These are phyloP conservation scores for Fusarium kyushuense DNA, from an alignment of 2,329 filamentous ascomycete species.

Conservation along the genomic window DNA sequence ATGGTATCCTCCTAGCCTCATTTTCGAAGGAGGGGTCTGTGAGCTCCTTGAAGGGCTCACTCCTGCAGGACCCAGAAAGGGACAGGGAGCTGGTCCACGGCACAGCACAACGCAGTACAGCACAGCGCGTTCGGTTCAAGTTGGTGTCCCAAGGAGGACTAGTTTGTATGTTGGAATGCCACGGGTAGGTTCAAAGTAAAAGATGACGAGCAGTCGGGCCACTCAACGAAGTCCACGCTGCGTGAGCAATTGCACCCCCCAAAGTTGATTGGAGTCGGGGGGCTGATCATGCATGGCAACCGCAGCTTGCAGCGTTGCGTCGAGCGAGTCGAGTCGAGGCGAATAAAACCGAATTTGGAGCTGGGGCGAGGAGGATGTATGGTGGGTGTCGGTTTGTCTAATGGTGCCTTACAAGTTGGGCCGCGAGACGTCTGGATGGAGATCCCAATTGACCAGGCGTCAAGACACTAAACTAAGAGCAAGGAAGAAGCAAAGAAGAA, in stretches of 20 bases:
- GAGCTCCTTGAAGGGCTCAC: slow-evolving; percentile 27
- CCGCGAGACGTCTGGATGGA: slow-evolving; percentile 37
- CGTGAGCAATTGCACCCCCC: slow-evolving; percentile 44
- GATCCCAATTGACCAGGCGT: slow-evolving; percentile 17
- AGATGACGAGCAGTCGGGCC: slow-evolving; percentile 42
- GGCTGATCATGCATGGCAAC: slow-evolving; percentile 50
- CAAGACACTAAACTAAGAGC: slow-evolving; percentile 22
- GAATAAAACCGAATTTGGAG: slow-evolving; percentile 15
- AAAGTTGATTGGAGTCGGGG: slow-evolving; percentile 47
- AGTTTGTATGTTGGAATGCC: slow-evolving; percentile 31
- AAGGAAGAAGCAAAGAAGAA: not conserved
- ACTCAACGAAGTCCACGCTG: slow-evolving; percentile 49
- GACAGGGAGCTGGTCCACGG: slow-evolving; percentile 36
- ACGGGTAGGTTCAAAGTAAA: slow-evolving; percentile 36
- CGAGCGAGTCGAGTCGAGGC: slow-evolving; percentile 23
- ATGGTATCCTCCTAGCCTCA: slow-evolving; percentile 51
- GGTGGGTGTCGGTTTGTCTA: slow-evolving; percentile 26
- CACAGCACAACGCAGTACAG: slow-evolving; percentile 39
- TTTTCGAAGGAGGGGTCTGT: slow-evolving; percentile 44
- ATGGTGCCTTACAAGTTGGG: slow-evolving; percentile 47
- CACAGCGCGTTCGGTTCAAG: slow-evolving; percentile 22
- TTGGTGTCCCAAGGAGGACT: slow-evolving; percentile 38
- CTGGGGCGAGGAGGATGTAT: slow-evolving; percentile 41
- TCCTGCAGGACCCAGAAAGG: slow-evolving; percentile 33
- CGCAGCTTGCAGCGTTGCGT: slow-evolving; percentile 47